A percentile compares a stretch with the other conserved stretches of the same genome.
phyloP scores from a whole-genome alignment of 2,329 filamentous ascomycete genomes.

The Penicillium palitans region DNA sequence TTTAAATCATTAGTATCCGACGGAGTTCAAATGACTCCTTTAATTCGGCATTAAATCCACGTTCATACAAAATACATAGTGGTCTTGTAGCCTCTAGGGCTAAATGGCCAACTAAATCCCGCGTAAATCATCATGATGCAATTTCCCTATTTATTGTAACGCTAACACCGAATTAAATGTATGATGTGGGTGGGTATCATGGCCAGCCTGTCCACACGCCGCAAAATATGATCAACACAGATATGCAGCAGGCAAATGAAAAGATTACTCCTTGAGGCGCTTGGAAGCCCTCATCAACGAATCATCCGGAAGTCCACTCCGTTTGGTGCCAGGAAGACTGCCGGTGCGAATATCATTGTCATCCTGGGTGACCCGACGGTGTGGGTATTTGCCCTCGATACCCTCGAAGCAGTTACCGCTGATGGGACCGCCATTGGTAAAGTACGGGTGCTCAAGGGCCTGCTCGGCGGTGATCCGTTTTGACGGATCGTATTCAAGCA shows the following conservation, averaged over 20 bases:
- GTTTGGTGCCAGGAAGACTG: slow-evolving; percentile 86
- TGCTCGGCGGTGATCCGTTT: slow-evolving; percentile 84
- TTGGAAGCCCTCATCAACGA: slow-evolving; percentile 60
- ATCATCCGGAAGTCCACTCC: slow-evolving; percentile 83
- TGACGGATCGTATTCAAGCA: slow-evolving; percentile 90
- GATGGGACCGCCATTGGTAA: slow-evolving; percentile 67
- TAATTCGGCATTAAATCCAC: not conserved
- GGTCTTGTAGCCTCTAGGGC: not conserved
- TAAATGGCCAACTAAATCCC: not conserved
- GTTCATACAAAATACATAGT: not conserved
- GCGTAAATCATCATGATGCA: not conserved
- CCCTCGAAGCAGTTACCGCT: slow-evolving; percentile 88
- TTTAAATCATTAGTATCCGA: not conserved
- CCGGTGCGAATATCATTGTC: slow-evolving; percentile 93
- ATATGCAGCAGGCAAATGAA: not conserved
- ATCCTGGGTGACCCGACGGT: slow-evolving; percentile 85
- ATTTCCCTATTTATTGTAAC: not conserved
- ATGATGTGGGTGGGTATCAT: slow-evolving; percentile 2
- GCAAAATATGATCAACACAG: not conserved
- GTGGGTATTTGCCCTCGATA: slow-evolving; percentile 82
- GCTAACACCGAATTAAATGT: slow-evolving; percentile 3
- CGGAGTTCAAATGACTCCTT: not conserved
- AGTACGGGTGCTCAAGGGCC: slow-evolving; percentile 89
- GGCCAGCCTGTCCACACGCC: slow-evolving; percentile 3
- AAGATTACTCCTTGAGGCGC: slow-evolving; percentile 52